Evolutionary conservation across 345 rosid genomes (phyloP).

Genomic region (Sisymbrium irio): DNA sequence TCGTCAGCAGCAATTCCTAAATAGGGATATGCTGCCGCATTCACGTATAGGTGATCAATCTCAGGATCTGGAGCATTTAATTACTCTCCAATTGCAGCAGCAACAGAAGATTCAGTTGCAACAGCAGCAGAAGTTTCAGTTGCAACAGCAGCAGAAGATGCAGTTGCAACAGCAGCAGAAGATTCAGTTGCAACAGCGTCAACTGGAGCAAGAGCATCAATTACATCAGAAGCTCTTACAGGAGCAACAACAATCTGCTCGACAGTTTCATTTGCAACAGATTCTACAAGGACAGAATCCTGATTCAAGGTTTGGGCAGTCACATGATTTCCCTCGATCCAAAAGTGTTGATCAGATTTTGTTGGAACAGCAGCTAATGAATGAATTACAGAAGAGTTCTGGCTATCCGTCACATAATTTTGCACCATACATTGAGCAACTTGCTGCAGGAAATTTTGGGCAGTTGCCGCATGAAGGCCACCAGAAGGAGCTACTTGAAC

Average conservation of each 20-base stretch:
- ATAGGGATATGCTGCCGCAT: conserved; percentile 31
- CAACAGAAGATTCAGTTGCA: conserved; percentile 38
- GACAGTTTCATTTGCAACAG: conserved; percentile 64
- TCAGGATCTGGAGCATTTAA: conserved; percentile 39
- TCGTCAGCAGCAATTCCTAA: conserved; percentile 38
- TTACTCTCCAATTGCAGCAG: conserved; percentile 40
- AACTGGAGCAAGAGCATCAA: conserved; percentile 39
- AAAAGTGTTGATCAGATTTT: conserved; percentile 26
- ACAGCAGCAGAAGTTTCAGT: conserved; percentile 31
- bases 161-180: conserved; percentile 42
- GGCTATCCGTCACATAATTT: conserved; percentile 46
- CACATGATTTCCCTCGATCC: conserved; percentile 40
- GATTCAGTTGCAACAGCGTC: conserved; percentile 40
- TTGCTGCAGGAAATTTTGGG: conserved; percentile 52
- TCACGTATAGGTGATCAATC: no score
- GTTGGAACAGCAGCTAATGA: conserved; percentile 37
- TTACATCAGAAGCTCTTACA: conserved; percentile 36
- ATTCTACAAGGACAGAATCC: conserved; percentile 53
- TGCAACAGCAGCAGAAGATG: conserved; percentile 37
- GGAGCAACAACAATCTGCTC: conserved; percentile 52
- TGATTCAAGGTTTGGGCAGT: conserved; percentile 56
- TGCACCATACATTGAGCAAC: conserved; percentile 53
- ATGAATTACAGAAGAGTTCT: conserved; percentile 38
- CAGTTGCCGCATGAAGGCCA: conserved; percentile 50
- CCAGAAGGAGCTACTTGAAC: conserved; percentile 61